Evolutionary conservation across 1,139 yeast genomes (phyloP).

Genomic region (Taphrina pruni): DNA sequence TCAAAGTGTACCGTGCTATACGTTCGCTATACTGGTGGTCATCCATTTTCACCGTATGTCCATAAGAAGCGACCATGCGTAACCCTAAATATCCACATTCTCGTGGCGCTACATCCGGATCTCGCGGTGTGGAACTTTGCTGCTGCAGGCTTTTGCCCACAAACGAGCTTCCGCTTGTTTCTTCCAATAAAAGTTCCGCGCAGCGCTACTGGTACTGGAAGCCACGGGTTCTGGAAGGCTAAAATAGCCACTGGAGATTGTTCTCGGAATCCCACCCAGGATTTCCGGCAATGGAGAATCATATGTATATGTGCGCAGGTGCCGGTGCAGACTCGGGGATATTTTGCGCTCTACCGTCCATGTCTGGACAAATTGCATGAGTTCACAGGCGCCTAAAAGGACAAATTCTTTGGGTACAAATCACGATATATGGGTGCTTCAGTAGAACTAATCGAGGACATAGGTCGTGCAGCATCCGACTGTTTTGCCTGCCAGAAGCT

Average conservation of each 20-base stretch:
- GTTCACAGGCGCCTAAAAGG: background rate
- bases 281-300: background rate
- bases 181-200: background rate
- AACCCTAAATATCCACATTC: slow-evolving; percentile 10
- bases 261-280: background rate
- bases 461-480: slow-evolving; percentile 21
- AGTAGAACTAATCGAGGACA: too few relatives aligned
- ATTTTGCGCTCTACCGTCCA: background rate
- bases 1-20: too few relatives aligned
- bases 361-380: slow-evolving; percentile 5
- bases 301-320: background rate
- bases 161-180: slow-evolving; percentile 13
- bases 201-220: too few relatives aligned
- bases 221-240: background rate
- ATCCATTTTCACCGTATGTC: too few relatives aligned
- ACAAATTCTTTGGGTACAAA: slow-evolving; percentile 16
- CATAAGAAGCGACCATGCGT: background rate
- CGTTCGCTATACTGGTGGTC: too few relatives aligned
- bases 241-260: background rate
- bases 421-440: too few relatives aligned
- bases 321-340: background rate
- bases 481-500: slow-evolving; percentile 15
- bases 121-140: background rate
- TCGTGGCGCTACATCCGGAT: background rate
- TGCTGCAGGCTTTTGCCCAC: slow-evolving; percentile 13